phyloP scores from a whole-genome alignment of 352 stramenopile genomes.

The Phytophthora chlamydospora region DNA sequence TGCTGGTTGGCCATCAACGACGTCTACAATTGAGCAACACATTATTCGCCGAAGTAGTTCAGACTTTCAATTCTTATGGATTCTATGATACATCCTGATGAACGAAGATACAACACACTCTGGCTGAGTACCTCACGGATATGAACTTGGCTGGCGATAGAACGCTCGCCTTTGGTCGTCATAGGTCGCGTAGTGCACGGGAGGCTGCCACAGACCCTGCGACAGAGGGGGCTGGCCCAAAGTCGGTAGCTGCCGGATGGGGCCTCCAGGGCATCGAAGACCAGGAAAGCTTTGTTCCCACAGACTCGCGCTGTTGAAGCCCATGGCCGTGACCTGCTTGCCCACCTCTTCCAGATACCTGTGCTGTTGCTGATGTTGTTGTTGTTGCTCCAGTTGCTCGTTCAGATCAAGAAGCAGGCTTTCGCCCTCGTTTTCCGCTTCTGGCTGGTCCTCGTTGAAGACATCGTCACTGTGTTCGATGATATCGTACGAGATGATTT shows the following conservation, averaged over 20 bases:
- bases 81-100: no score
- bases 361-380: slow-evolving; percentile 16
- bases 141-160: slow-evolving; percentile 23
- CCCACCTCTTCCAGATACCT: slow-evolving; percentile 19
- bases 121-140: neutral
- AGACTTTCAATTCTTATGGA: no score
- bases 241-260: slow-evolving; percentile 22
- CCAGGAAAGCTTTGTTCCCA: slow-evolving; percentile 37
- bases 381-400: neutral
- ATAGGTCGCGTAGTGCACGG: neutral
- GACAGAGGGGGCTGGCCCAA: slow-evolving; percentile 28
- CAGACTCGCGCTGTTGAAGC: slow-evolving; percentile 34
- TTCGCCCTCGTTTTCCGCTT: no score
- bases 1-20: no score
- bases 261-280: slow-evolving; percentile 4
- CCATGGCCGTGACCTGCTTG: slow-evolving; percentile 29
- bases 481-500: no score
- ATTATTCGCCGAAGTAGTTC: no score
- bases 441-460: no score
- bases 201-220: slow-evolving; percentile 21
- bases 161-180: slow-evolving; percentile 2
- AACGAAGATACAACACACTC: no score
- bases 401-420: no score
- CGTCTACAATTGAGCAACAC: no score
- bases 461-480: no score